Evolutionary conservation across 2,329 filamentous ascomycete species (phyloP).

Genomic region (Sphaerulina vaccinii): DNA sequence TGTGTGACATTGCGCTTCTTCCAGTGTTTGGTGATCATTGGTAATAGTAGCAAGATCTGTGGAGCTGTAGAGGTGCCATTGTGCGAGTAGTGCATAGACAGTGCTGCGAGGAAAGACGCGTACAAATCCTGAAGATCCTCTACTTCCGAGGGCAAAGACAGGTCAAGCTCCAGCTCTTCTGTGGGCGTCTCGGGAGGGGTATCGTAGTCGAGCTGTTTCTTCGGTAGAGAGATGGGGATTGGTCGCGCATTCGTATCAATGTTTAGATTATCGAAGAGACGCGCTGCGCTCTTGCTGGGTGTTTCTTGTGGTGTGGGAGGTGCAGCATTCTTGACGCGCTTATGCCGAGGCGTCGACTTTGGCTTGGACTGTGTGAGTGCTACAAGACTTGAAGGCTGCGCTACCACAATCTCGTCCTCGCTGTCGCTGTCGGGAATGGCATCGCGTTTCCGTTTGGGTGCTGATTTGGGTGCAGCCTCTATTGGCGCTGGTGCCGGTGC

Average conservation of each 20-base stretch:
- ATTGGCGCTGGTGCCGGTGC: conserved; percentile 3
- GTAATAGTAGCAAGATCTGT: conserved; percentile 42
- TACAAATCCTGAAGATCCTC: conserved; percentile 48
- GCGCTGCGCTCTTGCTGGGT: conserved; percentile 37
- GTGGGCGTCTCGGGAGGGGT: conserved; percentile 38
- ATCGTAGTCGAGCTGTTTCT: conserved; percentile 26
- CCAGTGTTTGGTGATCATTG: conserved; percentile 46
- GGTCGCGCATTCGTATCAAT: conserved; percentile 27
- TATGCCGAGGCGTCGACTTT: conserved; percentile 33
- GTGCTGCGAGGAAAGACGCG: conserved; percentile 50
- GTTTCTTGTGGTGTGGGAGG: conserved; percentile 36
- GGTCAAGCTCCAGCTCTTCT: conserved; percentile 19
- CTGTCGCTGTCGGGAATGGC: conserved; percentile 26
- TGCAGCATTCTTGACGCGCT: conserved; percentile 35
- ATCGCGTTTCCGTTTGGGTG: conserved; percentile 32
- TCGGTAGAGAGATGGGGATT: conserved; percentile 24
- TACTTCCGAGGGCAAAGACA: conserved; percentile 42
- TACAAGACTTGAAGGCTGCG: not conserved
- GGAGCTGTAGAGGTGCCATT: conserved; percentile 48
- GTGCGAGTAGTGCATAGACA: conserved; percentile 52
- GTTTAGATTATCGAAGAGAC: conserved; percentile 38
- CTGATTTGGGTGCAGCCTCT: conserved; percentile 11
- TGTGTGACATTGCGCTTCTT: conserved; percentile 47
- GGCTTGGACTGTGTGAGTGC: conserved; percentile 9
- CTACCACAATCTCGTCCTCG: conserved; percentile 25